A percentile compares a stretch with the other conserved stretches of the same genome.
These are phyloP conservation scores for Geoglossum cookeanum DNA, from an alignment of 2,329 filamentous ascomycete genomes.

Conservation along the genomic window DNA sequence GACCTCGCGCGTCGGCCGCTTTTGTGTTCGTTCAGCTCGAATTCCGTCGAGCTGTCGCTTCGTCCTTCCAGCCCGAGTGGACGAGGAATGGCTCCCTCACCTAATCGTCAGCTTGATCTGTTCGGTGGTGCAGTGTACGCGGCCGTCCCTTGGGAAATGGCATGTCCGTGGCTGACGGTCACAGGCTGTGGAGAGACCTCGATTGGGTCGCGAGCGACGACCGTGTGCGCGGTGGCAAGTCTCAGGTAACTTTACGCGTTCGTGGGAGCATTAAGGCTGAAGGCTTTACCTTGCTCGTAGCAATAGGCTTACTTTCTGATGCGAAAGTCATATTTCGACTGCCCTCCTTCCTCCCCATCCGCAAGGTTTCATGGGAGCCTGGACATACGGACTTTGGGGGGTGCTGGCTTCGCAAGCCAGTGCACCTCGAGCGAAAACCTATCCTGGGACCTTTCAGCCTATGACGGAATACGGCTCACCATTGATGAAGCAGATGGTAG, in stretches of 20 bases:
- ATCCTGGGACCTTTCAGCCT: slow-evolving; percentile 43
- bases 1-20: not conserved
- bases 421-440: slow-evolving; percentile 38
- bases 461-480: slow-evolving; percentile 39
- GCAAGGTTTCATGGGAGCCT: slow-evolving; percentile 47
- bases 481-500: slow-evolving; percentile 33
- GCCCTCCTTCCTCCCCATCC: slow-evolving; percentile 16
- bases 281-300: not conserved
- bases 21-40: not conserved
- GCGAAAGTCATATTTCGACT: slow-evolving; percentile 28
- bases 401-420: slow-evolving; percentile 68
- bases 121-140: slow-evolving; percentile 18
- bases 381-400: slow-evolving; percentile 56
- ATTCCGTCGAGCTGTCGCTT: not conserved
- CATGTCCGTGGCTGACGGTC: not conserved
- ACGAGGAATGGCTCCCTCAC: not conserved
- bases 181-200: slow-evolving; percentile 36
- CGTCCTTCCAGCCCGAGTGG: not conserved
- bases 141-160: not conserved
- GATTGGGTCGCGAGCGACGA: slow-evolving; percentile 58
- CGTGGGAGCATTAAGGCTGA: not conserved
- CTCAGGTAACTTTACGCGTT: slow-evolving; percentile 23
- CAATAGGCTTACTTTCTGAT: not conserved
- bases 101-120: not conserved
- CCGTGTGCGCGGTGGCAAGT: slow-evolving; percentile 55